These are phyloP conservation scores for Ensete ventricosum DNA, from an alignment of 176 grass and related monocot genomes.

Conservation along the genomic window DNA sequence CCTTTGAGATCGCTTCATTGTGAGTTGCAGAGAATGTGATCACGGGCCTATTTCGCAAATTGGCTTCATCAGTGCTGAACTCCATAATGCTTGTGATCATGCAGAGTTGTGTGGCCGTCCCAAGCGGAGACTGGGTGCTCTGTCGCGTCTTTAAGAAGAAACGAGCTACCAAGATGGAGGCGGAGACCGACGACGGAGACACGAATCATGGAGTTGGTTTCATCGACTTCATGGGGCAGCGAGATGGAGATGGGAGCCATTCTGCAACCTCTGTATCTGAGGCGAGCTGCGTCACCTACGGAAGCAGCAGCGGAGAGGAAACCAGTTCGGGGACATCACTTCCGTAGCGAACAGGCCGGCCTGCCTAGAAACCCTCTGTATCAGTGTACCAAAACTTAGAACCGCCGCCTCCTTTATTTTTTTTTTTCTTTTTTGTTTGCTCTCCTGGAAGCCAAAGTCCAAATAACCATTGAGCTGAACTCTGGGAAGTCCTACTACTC, in stretches of 20 bases:
- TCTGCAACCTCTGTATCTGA: background rate
- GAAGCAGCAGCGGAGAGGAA: conserved; percentile 15
- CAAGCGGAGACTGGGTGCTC: conserved; percentile 16
- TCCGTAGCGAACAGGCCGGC: background rate
- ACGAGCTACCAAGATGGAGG: conserved; percentile 11
- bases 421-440: background rate
- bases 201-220: background rate
- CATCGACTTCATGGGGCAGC: conserved; percentile 12
- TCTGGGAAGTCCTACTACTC: background rate
- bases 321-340: background rate
- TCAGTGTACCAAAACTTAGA: background rate
- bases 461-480: conserved; percentile 10
- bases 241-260: background rate
- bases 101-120: conserved; percentile 9
- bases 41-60: too few species aligned
- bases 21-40: too few species aligned
- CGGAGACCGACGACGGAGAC: background rate
- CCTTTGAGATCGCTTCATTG: too few species aligned
- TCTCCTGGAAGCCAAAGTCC: conserved; percentile 1
- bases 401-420: background rate
- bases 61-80: background rate
- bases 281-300: conserved; percentile 18
- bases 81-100: background rate
- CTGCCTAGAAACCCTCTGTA: background rate
- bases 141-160: conserved; percentile 29